Evolutionary conservation across 345 rosid genomes (phyloP), one percentile per base, ranked within the genome.

Genomic region (Acer negundo): DNA sequence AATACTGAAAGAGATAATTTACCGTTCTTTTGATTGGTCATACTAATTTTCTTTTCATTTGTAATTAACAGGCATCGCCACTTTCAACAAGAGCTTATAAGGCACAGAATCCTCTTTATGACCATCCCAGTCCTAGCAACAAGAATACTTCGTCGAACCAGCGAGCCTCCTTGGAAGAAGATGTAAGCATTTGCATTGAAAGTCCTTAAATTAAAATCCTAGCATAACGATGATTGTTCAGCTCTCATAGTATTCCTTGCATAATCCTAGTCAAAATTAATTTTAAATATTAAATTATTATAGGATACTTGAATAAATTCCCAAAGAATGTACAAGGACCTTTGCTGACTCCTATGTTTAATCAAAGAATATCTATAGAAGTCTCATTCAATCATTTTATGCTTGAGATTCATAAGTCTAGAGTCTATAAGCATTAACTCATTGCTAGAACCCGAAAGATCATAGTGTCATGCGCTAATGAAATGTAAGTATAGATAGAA

Each of bases 141-240:
- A 87, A 78, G 56, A 82, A 79, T 73, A 24, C 56, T 59, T 75
- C 90, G 42, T 72, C 83, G 22, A 88, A 78, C 73, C 89, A 91
- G 35, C 86, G 89, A 82, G 88, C 90, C 17, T 89, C 95, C 46
- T 75, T 95, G 80, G 97, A 95, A 79, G 88, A 90, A 75, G 98
- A 95, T 85, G 98, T 93, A 86, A 86, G 93, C 58, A 19, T 11
- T n/a, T 26, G 6, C 61, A 19, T 49, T 20, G 31, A 58, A 63
- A 26, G 15, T 56, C 71, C 67, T 16, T 78, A 67, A 6, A 38
- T 56, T 61, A 74, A 19, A 74, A 72, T 62, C 28, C 12, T 9
- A 8, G 56, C 58, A 15, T 53, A 53, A 19, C 24, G 38, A 4
- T 72, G 63, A 56, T 31, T 56, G 47, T 72, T 58, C 24, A 4